phyloP scores from a whole-genome alignment of 139 green algal genomes.

The Astrephomene gubernaculifera region DNA sequence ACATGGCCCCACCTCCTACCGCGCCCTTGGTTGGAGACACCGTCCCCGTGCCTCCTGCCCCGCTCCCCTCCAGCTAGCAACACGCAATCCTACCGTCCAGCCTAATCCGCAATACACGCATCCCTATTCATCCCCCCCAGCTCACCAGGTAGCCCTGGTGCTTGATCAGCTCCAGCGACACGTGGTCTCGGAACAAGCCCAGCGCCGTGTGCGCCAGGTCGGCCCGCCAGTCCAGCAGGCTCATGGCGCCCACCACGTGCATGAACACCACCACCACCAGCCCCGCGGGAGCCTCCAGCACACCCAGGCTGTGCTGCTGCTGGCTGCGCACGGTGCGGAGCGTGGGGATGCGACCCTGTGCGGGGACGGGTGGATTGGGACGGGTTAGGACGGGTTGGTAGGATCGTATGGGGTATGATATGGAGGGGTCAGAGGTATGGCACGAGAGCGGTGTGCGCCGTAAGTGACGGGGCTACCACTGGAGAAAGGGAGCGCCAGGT shows the following conservation, averaged over 20 bases:
- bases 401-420: no score
- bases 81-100: no score
- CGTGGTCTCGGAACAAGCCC: constrained; percentile 40
- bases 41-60: no score
- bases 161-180: constrained; percentile 26
- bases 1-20: no score
- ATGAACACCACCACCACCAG: constrained; percentile 45
- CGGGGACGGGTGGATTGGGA: background rate
- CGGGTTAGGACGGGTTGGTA: background rate
- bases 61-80: no score
- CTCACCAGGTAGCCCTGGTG: constrained; percentile 49
- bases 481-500: no score
- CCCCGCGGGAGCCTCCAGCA: constrained; percentile 44
- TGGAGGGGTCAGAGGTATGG: no score
- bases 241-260: constrained; percentile 40
- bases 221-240: constrained; percentile 38
- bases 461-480: no score
- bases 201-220: constrained; percentile 29
- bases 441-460: no score
- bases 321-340: constrained; percentile 24
- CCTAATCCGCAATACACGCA: no score
- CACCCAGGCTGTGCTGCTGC: constrained; percentile 22
- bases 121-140: no score
- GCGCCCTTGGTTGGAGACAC: no score
- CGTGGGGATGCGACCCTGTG: constrained; percentile 28